Percentiles rank a stretch among this genome's conserved stretches.
Evolutionary conservation across 345 rosid genomes (phyloP).

Genomic region (Zanthoxylum bungeanum): DNA sequence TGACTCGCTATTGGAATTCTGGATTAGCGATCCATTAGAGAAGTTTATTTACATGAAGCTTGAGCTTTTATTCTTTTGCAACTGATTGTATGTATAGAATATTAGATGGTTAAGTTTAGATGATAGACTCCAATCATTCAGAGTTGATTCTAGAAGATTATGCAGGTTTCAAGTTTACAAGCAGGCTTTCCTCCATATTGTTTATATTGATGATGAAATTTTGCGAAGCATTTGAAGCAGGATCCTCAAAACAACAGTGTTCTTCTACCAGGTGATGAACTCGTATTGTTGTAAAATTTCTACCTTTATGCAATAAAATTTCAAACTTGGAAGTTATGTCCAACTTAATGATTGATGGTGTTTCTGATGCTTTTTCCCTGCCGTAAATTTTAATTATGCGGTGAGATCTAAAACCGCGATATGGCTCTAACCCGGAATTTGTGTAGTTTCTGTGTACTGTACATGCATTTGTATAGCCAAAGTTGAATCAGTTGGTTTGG

Average conservation of each 20-base stretch:
- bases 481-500: conserved; percentile 28
- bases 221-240: conserved; percentile 6
- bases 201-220: conserved; percentile 7
- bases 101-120: conserved; percentile 15
- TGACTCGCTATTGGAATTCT: conserved; percentile 30
- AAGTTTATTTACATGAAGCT: conserved; percentile 28
- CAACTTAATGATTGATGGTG: neutral
- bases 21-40: conserved; percentile 26
- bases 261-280: neutral
- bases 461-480: neutral
- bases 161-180: conserved; percentile 7
- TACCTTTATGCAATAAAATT: conserved; percentile 12
- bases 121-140: conserved; percentile 19
- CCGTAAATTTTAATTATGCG: neutral
- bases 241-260: neutral
- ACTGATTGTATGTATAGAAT: conserved; percentile 20
- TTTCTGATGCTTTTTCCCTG: neutral
- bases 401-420: neutral
- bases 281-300: conserved; percentile 6
- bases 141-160: conserved; percentile 14
- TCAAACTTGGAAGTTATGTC: neutral
- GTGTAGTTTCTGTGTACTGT: neutral
- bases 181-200: neutral
- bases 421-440: neutral
- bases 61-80: conserved; percentile 13